Conservation (phyloP, 2,329 filamentous ascomycete species). For the Colletotrichum chrysophilum region DNA sequence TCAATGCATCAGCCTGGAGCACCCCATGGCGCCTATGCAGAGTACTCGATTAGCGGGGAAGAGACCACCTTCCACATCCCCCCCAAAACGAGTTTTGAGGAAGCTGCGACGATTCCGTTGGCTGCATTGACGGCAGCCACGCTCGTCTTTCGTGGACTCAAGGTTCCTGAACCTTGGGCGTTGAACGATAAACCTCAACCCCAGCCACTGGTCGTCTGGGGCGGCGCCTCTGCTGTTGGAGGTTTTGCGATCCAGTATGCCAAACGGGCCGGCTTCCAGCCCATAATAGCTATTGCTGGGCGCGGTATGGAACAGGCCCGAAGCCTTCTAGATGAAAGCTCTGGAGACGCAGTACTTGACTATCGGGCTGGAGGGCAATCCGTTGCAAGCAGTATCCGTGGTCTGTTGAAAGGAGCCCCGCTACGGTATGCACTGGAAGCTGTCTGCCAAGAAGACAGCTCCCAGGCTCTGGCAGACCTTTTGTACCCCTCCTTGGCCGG, state of each 20-base stretch:
- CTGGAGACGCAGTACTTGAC: constrained; percentile 26
- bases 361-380: constrained; percentile 13
- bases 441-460: neutral
- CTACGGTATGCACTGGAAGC: neutral
- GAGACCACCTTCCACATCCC: constrained; percentile 44
- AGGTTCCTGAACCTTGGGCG: constrained; percentile 54
- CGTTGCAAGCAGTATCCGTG: neutral
- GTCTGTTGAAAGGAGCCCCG: fast-evolving
- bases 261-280: constrained; percentile 55
- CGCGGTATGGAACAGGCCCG: constrained; percentile 16
- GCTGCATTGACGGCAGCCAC: constrained; percentile 46
- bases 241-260: constrained; percentile 65
- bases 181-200: constrained; percentile 29
- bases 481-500: neutral
- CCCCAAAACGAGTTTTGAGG: constrained; percentile 25
- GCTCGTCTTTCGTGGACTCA: constrained; percentile 51
- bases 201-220: constrained; percentile 48
- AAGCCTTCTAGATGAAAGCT: constrained; percentile 13
- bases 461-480: neutral
- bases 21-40: constrained; percentile 49
- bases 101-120: constrained; percentile 43
- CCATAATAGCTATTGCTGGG: constrained; percentile 63
- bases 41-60: constrained; percentile 44
- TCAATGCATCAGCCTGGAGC: constrained; percentile 55
- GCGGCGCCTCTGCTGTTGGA: constrained; percentile 57